These are phyloP conservation scores for Agarophyton chilense DNA, from an alignment of 23 red algal species.

Conservation along the genomic window DNA sequence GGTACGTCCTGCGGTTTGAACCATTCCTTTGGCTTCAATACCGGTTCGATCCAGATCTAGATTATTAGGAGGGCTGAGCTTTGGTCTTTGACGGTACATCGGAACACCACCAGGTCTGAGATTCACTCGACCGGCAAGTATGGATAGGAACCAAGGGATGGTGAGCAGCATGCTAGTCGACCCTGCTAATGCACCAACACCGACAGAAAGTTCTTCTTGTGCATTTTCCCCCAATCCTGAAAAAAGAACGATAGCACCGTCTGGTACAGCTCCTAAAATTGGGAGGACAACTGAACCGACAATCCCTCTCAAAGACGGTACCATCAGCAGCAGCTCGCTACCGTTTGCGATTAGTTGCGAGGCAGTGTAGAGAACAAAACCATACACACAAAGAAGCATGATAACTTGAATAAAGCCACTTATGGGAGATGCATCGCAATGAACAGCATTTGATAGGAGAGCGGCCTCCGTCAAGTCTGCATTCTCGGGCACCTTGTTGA, in stretches of 20 bases:
- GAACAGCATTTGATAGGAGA: conserved; percentile 22
- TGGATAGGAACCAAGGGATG: conserved; percentile 71
- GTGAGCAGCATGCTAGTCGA: conserved; percentile 83
- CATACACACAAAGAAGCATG: conserved; percentile 66
- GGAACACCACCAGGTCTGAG: conserved; percentile 35
- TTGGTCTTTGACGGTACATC: conserved; percentile 16
- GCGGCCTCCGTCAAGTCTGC: neutral
- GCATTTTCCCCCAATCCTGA: conserved; percentile 78
- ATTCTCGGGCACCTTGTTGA: neutral
- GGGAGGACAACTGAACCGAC: conserved; percentile 86
- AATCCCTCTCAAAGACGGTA: conserved; percentile 61
- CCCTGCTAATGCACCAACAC: conserved; percentile 78
- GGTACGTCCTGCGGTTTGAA: conserved; percentile 32
- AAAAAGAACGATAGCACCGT: conserved; percentile 80
- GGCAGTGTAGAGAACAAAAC: conserved; percentile 68
- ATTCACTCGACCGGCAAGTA: conserved; percentile 66
- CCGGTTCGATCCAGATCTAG: conserved; percentile 37
- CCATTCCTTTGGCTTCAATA: conserved; percentile 33
- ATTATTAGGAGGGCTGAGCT: conserved; percentile 60
- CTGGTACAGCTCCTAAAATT: conserved; percentile 80
- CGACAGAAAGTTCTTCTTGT: conserved; percentile 76
- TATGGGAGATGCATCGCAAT: conserved; percentile 44
- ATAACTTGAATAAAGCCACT: conserved; percentile 70
- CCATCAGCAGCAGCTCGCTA: conserved; percentile 71
- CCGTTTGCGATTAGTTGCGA: conserved; percentile 74